phyloP scores from a whole-genome alignment of 139 green algal species.

The Monoraphidium neglectum region DNA sequence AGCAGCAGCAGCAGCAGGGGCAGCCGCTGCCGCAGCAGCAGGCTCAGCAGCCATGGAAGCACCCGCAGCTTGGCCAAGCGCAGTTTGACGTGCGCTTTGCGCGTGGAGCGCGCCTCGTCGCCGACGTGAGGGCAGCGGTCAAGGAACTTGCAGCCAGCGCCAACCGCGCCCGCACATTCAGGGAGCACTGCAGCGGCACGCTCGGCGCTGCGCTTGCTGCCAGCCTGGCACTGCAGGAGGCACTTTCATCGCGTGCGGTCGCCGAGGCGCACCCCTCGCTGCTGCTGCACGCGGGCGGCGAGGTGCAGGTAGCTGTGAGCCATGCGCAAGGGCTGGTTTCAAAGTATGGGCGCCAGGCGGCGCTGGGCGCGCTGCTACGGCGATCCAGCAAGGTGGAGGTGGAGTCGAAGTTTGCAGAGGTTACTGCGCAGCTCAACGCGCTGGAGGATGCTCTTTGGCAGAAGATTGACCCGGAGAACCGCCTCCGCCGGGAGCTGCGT shows the following conservation, averaged over 20 bases:
- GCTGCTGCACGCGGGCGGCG: not conserved
- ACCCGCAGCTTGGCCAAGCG: too few relatives aligned
- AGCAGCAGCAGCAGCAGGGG: not conserved
- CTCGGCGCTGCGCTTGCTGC: conserved; percentile 5
- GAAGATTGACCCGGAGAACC: conserved; percentile 28
- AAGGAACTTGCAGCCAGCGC: conserved; percentile 6
- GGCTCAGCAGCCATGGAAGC: not conserved
- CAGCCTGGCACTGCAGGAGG: conserved; percentile 28
- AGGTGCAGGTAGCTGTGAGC: not conserved
- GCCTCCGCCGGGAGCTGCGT: conserved; percentile 7
- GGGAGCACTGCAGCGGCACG: conserved; percentile 24
- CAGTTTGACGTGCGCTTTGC: conserved; percentile 1
- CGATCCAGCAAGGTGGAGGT: not conserved
- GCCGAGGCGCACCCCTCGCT: not conserved
- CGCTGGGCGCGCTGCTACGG: not conserved
- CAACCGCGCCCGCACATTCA: conserved; percentile 13
- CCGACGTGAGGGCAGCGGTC: not conserved
- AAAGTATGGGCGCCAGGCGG: not conserved
- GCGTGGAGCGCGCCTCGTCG: conserved; percentile 7
- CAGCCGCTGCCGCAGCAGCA: not conserved
- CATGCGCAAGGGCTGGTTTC: not conserved
- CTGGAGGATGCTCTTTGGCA: conserved; percentile 7
- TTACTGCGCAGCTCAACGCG: not conserved
- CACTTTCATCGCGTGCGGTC: not conserved
- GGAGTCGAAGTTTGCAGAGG: not conserved